A percentile compares a stretch with the other conserved stretches of the same genome.
These are phyloP conservation scores for Rhodocollybia butyracea DNA, from an alignment of 768 basidiomycete genomes.

Conservation along the genomic window DNA sequence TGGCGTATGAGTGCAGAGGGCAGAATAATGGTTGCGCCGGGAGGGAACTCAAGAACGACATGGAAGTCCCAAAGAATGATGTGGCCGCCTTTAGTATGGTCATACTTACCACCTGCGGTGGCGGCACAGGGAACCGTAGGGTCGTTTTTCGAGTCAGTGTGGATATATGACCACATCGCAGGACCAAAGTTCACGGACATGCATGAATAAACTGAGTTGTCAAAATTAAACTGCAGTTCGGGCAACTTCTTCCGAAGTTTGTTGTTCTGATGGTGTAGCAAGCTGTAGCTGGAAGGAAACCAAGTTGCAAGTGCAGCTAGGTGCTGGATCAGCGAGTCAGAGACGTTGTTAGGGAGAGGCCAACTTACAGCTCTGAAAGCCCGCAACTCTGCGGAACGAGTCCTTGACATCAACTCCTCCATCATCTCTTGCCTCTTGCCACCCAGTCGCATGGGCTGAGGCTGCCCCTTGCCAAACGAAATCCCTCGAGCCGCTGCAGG, in stretches of 20 bases:
- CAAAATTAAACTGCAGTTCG: not conserved
- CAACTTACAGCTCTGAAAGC: not conserved
- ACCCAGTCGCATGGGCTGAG: not conserved
- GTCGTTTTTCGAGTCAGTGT: not conserved
- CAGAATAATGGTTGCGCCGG: no score
- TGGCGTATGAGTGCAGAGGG: conserved; percentile 11
- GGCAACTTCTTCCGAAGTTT: not conserved
- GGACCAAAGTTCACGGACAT: not conserved
- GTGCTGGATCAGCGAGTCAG: not conserved
- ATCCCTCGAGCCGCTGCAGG: not conserved
- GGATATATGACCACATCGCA: not conserved
- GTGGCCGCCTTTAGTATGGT: not conserved
- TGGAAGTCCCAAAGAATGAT: not conserved
- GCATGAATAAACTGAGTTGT: not conserved
- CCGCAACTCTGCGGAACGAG: not conserved
- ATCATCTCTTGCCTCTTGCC: not conserved
- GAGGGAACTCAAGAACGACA: conserved; percentile 13
- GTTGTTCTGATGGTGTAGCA: not conserved
- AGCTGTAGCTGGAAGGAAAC: not conserved
- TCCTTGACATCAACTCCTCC: not conserved
- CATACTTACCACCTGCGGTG: not conserved
- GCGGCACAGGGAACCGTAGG: not conserved
- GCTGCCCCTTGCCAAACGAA: not conserved
- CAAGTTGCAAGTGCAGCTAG: not conserved
- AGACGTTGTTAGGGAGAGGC: not conserved